These are phyloP conservation scores for Trypanosoma lewisi DNA, from an alignment of 208 protist genomes.

Conservation along the genomic window DNA sequence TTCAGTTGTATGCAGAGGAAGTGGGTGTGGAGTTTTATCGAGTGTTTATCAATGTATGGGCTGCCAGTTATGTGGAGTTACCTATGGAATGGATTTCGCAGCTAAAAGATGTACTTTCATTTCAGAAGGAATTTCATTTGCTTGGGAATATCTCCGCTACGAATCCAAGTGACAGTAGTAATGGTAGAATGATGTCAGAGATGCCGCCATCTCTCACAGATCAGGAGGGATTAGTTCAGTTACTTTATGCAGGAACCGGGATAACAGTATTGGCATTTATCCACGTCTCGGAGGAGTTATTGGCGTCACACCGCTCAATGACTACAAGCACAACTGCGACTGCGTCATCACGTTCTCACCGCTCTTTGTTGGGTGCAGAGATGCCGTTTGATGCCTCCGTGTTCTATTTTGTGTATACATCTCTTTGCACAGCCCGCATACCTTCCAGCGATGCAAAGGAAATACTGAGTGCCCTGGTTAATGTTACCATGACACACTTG, in stretches of 20 bases:
- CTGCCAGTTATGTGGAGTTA: not conserved
- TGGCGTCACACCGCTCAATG: not conserved
- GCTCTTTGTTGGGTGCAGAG: not conserved
- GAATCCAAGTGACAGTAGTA: too few species aligned
- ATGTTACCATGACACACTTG: conserved; percentile 2
- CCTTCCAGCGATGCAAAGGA: not conserved
- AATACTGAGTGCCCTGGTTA: conserved; percentile 3
- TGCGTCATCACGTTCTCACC: not conserved
- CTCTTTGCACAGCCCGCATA: conserved; percentile 2
- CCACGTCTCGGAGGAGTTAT: not conserved
- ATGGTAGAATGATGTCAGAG: too few species aligned
- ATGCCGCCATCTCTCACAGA: not conserved
- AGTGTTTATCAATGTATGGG: conserved; percentile 17
- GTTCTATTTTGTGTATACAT: conserved; percentile 20
- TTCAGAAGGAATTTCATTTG: not conserved
- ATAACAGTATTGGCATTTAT: conserved; percentile 2
- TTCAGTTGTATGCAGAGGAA: conserved; percentile 5
- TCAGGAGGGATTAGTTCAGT: not conserved
- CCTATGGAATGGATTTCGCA: not conserved
- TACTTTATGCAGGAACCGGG: conserved; percentile 4
- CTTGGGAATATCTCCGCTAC: not conserved
- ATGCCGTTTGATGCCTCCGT: conserved; percentile 19
- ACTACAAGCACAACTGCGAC: not conserved
- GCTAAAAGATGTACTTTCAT: not conserved
- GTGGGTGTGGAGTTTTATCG: conserved; percentile 8